Evolutionary conservation across 768 basidiomycete genomes (phyloP), one percentile per base, ranked within the genome.

Genomic region (Agrocybe chaxingu): DNA sequence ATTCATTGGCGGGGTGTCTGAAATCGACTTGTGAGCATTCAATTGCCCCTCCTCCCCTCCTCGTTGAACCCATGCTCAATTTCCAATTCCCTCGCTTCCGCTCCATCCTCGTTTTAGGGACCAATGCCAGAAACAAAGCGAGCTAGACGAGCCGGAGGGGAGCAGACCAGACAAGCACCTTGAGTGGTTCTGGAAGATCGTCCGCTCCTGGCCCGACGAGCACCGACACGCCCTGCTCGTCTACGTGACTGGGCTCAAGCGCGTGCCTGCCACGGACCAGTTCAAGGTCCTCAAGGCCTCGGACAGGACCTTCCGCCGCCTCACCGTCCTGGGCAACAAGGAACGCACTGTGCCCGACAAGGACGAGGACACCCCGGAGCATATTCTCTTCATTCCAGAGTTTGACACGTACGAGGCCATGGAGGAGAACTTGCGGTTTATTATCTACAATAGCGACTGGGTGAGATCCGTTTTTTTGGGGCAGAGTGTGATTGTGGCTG

Each of bases 211-310:
- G 61, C 45, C 63, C 2, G 19, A 54, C 34, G 58, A 62, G 16
- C 61, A 58, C 10, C 58, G 58, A 40, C 57, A 53, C 11, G 53
- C 51, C 30, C 48, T 64, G 24, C 58, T 64, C 44, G 49, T 57
- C 24, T 64, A 62, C 48, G 45, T 61, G 9, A 62, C 63, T 6
- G 63, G 63, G 31, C 58, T 61, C 45, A 53, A 56, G 34, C 63
- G 63, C n/a, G 59, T 64, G 8, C 61, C 61, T 6, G 58, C 57
- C 0, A 61, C 60, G 13, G 63, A 64, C 55, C 57, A 57, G 35
- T 59, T 64, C 44, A 59, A 61, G 39, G 60, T 64, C 9, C 48
- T 62, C 50, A 62, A 58, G 51, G 63, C 63, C 0, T 62, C 61
- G 0, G 63, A 64, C 35, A 61, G 59, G 4, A 55, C 61, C 34